Evolutionary conservation across 2,329 filamentous ascomycete genomes (phyloP), one percentile per base, ranked within the genome.

Genomic region (Cladophialophora immunda): DNA sequence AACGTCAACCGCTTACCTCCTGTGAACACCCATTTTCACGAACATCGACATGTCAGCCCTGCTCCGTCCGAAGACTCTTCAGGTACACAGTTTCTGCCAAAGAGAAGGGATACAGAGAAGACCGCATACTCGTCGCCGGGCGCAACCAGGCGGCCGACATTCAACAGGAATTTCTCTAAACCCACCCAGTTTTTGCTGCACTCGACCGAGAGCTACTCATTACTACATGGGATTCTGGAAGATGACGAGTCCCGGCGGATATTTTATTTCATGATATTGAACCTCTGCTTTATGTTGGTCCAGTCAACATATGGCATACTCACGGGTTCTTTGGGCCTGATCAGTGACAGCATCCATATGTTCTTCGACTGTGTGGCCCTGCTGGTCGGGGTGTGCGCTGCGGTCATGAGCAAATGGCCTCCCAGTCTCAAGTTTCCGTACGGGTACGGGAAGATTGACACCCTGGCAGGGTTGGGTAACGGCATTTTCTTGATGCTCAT

Each of bases 331-430:
- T 83, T 99, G 4, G 95, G 95, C 2, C 85, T 99, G n/a, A 87
- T 99, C 19, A 97, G 93, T 72, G 95, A 99, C 79, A 98, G 94
- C 75, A 95, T 99, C 70, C 95, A 99, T 80, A 99, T 99, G 95
- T 94, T 99, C 75, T 98, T 99, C 74, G 95, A 99, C 79, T 99
- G 95, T 73, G 89, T 97, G 38, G 95, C 94, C 22, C 85, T 99
- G 30, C 88, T 92, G 1, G 93, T 99, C 38, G 95, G 95, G 11
- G 84, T 99, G 9, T 90, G 94, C 73, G 95, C 95, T 30, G 91
- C 94, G 1, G 93, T 99, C 5, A 92, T 97, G 83, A 95, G 92
- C 80, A 98, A 98, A 79, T 97, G 95, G 94, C 93, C 94, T 1
- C 91, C 93, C 0, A 97, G 91, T 76, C 85, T 91, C 66, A 86